These are phyloP conservation scores for Zygoascus biomembranicola DNA, from an alignment of 805 yeast species.

Conservation along the genomic window DNA sequence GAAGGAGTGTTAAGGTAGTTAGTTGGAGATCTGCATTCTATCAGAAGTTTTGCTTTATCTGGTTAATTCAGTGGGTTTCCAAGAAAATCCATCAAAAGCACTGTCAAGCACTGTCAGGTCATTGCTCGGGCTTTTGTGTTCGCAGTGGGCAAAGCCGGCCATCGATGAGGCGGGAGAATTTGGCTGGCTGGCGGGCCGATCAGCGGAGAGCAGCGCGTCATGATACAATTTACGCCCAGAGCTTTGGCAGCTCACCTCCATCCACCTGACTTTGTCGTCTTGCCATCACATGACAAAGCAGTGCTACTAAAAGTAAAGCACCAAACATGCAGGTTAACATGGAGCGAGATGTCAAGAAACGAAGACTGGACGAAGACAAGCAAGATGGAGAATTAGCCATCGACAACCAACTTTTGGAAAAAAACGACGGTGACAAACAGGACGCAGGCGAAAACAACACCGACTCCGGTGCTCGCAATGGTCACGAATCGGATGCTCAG, in stretches of 20 bases:
- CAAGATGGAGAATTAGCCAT: not conserved
- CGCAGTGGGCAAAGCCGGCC: too few species aligned
- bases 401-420: not conserved
- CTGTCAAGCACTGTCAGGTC: too few species aligned
- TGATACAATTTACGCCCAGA: too few species aligned
- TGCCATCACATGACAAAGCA: constrained; percentile 4
- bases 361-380: not conserved
- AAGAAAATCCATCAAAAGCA: too few species aligned
- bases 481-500: not conserved
- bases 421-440: not conserved
- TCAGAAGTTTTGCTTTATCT: too few species aligned
- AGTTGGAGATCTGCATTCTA: too few species aligned
- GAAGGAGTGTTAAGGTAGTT: too few species aligned
- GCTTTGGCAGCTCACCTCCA: not conserved
- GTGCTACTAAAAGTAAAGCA: not conserved
- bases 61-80: too few species aligned
- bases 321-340: not conserved
- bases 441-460: not conserved
- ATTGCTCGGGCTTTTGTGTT: too few species aligned
- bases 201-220: too few species aligned
- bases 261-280: not conserved
- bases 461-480: not conserved
- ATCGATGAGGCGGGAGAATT: too few species aligned
- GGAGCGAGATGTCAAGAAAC: not conserved
- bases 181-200: too few species aligned